phyloP scores from a whole-genome alignment of 2,329 filamentous ascomycete species.

The Ophiostoma montium region DNA sequence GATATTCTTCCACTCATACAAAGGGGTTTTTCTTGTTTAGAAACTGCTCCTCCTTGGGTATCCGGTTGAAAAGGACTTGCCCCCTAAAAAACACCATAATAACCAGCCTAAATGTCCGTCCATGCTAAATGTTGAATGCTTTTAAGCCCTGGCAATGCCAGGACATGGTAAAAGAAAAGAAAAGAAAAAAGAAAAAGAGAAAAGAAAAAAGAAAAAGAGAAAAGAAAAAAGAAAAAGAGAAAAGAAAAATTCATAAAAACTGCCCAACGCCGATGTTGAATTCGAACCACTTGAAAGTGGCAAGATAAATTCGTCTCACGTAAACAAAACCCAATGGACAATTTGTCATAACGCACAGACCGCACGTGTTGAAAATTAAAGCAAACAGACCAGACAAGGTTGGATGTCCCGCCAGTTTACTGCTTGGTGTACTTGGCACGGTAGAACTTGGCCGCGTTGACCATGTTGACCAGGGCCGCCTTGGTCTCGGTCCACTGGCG shows the following conservation, averaged over 20 bases:
- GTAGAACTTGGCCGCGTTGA: slow-evolving; percentile 95
- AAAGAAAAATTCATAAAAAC: too few relatives aligned
- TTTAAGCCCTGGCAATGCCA: not conserved
- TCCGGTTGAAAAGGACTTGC: slow-evolving; percentile 13
- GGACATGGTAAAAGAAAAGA: not conserved
- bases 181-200: slow-evolving; percentile 4
- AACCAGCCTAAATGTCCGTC: slow-evolving; percentile 10
- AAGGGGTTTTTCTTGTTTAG: not conserved
- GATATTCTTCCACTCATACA: too few relatives aligned
- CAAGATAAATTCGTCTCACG: slow-evolving; percentile 10
- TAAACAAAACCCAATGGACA: slow-evolving; percentile 7
- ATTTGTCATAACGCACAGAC: not conserved
- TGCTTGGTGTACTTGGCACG: slow-evolving; percentile 72
- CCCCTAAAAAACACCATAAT: slow-evolving; percentile 5
- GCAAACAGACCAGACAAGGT: not conserved
- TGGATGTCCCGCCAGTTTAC: slow-evolving; percentile 16
- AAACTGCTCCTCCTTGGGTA: slow-evolving; percentile 5
- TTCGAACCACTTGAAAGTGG: slow-evolving; percentile 6
- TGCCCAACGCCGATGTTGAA: slow-evolving; percentile 15
- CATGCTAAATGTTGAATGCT: slow-evolving; percentile 12
- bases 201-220: slow-evolving; percentile 14
- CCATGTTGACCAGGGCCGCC: slow-evolving; percentile 90
- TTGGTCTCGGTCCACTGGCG: slow-evolving; percentile 98
- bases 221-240: slow-evolving; percentile 8
- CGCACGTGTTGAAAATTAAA: not conserved